phyloP scores from a whole-genome alignment of 768 basidiomycete species.

The Pisolithus microcarpus region DNA sequence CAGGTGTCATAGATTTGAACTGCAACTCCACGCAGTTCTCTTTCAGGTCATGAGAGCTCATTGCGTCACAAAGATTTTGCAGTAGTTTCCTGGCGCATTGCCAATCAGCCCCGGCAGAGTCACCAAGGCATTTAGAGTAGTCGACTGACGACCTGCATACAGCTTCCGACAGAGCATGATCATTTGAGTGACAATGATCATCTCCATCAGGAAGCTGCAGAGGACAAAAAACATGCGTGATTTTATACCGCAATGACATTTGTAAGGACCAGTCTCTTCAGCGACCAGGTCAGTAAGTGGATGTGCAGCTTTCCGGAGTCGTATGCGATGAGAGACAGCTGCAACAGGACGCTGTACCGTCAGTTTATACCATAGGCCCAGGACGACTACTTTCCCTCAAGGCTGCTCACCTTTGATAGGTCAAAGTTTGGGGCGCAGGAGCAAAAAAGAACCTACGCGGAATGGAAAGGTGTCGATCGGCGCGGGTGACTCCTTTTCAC shows the following conservation, averaged over 20 bases:
- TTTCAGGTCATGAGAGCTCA: background rate
- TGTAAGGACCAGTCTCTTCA: background rate
- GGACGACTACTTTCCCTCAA: too few relatives aligned
- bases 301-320: too few relatives aligned
- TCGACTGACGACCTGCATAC: slow-evolving; percentile 13
- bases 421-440: too few relatives aligned
- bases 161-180: slow-evolving; percentile 19
- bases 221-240: slow-evolving; percentile 37
- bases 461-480: too few relatives aligned
- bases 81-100: slow-evolving; percentile 21
- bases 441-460: too few relatives aligned
- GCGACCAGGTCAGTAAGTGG: background rate
- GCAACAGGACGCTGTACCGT: too few relatives aligned
- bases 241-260: slow-evolving; percentile 20
- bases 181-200: slow-evolving; percentile 19
- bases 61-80: slow-evolving; percentile 3
- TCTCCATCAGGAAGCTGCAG: slow-evolving; percentile 30
- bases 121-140: slow-evolving; percentile 9
- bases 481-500: too few relatives aligned
- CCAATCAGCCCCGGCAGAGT: slow-evolving; percentile 20
- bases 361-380: too few relatives aligned
- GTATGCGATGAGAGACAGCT: too few relatives aligned
- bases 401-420: too few relatives aligned
- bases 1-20: slow-evolving; percentile 15
- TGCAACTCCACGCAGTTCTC: slow-evolving; percentile 8